A percentile compares a stretch with the other conserved stretches of the same genome.
Evolutionary conservation across 1,284 basidiomycete genomes (phyloP).

Genomic region (Rhodotorula sp.): DNA sequence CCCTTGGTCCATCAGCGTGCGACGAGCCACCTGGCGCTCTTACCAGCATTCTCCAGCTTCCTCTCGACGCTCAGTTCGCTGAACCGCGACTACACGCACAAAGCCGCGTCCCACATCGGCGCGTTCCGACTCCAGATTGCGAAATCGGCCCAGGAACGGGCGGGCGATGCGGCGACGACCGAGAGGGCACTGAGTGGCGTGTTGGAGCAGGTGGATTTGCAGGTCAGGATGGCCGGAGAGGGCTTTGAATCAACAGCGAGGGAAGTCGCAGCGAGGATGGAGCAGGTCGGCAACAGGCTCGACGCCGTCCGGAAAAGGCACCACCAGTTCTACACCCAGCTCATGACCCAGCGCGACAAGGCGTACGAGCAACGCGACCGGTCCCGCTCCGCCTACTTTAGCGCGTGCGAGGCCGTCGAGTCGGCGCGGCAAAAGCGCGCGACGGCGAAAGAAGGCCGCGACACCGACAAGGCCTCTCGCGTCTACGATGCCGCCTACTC

Average conservation of each 20-base stretch:
- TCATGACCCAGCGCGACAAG: constrained; percentile 32
- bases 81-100: constrained; percentile 6
- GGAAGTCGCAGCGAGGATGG: constrained; percentile 9
- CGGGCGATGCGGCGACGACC: constrained; percentile 7
- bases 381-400: constrained; percentile 29
- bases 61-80: constrained; percentile 7
- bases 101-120: constrained; percentile 20
- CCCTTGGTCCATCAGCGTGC: constrained; percentile 18
- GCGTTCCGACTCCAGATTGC: constrained; percentile 16
- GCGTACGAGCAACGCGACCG: constrained; percentile 29
- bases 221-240: constrained; percentile 14
- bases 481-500: constrained; percentile 25
- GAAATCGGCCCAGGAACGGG: constrained; percentile 1
- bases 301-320: constrained; percentile 38
- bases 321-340: constrained; percentile 20
- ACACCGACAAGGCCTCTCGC: constrained; percentile 26
- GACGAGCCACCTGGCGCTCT: constrained; percentile 21
- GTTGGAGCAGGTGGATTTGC: constrained; percentile 31
- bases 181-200: constrained; percentile 19
- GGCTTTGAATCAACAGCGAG: constrained; percentile 6
- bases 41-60: constrained; percentile 27
- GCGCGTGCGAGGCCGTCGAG: constrained; percentile 35
- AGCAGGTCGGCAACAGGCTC: constrained; percentile 13
- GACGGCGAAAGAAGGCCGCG: constrained; percentile 16
- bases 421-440: constrained; percentile 30